Evolutionary conservation across 345 rosid genomes (phyloP).

Genomic region (Hibiscus syriacus): DNA sequence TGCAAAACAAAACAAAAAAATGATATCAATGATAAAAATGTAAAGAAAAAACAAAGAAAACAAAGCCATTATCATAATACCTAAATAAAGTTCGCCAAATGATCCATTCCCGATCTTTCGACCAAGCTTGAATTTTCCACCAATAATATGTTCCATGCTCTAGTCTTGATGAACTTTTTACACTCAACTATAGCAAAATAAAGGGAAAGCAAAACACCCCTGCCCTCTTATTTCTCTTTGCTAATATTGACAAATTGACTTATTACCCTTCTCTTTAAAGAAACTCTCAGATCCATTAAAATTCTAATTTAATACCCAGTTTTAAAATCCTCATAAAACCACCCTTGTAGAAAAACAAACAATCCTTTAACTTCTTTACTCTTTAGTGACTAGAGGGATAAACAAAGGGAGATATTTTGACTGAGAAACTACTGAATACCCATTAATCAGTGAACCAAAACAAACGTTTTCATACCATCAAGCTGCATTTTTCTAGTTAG

Average conservation of each 20-base stretch:
- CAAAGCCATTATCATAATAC: constrained; percentile 23
- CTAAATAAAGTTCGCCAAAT: constrained; percentile 83
- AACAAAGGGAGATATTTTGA: constrained; percentile 10
- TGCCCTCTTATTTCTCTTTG: not conserved
- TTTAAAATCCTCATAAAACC: not conserved
- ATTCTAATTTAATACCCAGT: constrained; percentile 12
- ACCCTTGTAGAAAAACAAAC: not conserved
- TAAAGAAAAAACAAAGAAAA: not conserved
- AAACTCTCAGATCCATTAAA: constrained; percentile 25
- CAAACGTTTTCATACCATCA: not conserved
- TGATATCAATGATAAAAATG: not conserved
- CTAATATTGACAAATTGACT: constrained; percentile 15
- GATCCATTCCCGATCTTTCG: constrained; percentile 97
- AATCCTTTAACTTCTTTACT: not conserved
- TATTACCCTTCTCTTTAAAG: constrained; percentile 10
- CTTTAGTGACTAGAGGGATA: not conserved
- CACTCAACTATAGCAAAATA: not conserved
- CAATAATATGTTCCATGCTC: constrained; percentile 57
- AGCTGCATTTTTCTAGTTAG: constrained; percentile 18
- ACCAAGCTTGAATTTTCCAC: constrained; percentile 89
- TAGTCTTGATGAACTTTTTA: constrained; percentile 7
- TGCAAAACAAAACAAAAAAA: constrained; percentile 18
- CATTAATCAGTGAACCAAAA: constrained; percentile 15
- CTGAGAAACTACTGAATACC: constrained; percentile 16
- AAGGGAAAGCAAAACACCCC: not conserved